phyloP scores from a whole-genome alignment of 2,329 filamentous ascomycete species.

The Pseudocercospora crystallina region DNA sequence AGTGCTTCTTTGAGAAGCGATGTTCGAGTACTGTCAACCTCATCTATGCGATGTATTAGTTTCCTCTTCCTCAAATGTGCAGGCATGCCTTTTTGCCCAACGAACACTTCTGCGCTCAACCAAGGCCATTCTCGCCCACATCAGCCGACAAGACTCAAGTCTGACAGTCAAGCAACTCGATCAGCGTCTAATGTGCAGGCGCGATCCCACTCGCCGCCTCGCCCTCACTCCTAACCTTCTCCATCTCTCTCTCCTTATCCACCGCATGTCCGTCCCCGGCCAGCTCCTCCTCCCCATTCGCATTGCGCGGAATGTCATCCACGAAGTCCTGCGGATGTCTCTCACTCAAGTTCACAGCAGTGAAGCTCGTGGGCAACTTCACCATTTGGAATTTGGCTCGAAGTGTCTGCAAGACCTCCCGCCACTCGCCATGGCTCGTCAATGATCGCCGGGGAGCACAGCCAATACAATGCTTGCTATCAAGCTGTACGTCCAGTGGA shows the following conservation, averaged over 20 bases:
- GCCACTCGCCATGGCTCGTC: conserved; percentile 92
- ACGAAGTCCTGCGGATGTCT: conserved; percentile 48
- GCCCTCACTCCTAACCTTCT: conserved; percentile 43
- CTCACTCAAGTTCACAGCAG: conserved; percentile 52
- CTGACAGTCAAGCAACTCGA: no score
- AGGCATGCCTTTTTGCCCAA: no score
- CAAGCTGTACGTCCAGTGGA: conserved; percentile 91
- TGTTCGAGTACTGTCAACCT: no score
- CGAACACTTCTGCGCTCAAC: no score
- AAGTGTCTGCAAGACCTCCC: conserved; percentile 92
- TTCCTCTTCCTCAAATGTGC: no score
- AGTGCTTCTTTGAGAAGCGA: no score
- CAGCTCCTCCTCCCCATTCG: conserved; percentile 4
- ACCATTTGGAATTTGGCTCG: conserved; percentile 88
- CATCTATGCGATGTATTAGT: no score
- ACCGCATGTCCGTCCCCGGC: neutral
- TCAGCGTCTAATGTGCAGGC: conserved; percentile 24
- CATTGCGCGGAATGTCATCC: conserved; percentile 10
- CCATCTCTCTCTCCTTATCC: conserved; percentile 13
- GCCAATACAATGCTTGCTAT: conserved; percentile 94
- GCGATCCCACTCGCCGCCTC: conserved; percentile 27
- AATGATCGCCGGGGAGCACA: conserved; percentile 87
- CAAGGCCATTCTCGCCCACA: no score
- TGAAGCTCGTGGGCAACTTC: conserved; percentile 53
- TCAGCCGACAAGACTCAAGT: no score